phyloP scores from a whole-genome alignment of 176 grass and related monocot genomes.

The Paspalum vaginatum region DNA sequence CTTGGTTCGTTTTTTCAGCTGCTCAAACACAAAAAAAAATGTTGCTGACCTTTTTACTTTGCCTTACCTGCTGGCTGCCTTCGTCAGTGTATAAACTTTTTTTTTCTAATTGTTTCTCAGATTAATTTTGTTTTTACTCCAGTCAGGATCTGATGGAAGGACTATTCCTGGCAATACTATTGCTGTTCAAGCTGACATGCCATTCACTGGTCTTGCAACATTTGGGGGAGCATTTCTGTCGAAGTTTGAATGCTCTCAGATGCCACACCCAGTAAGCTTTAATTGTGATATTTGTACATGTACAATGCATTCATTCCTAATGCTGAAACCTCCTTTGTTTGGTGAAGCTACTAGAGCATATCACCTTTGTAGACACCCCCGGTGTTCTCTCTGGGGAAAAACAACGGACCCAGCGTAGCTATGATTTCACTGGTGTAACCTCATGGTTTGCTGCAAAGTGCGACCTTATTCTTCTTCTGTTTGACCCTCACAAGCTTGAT shows the following conservation, averaged over 20 bases:
- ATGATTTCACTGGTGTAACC: constrained; percentile 87
- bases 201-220: constrained; percentile 80
- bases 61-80: not conserved
- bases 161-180: constrained; percentile 93
- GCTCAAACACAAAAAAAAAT: not conserved
- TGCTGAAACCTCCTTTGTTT: constrained; percentile 33
- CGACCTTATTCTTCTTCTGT: constrained; percentile 89
- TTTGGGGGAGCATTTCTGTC: constrained; percentile 92
- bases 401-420: constrained; percentile 84
- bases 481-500: constrained; percentile 92
- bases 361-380: constrained; percentile 90
- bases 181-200: constrained; percentile 94
- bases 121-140: not conserved
- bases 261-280: constrained; percentile 81
- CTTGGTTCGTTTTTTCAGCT: not conserved
- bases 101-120: not conserved
- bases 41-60: not conserved
- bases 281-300: not conserved
- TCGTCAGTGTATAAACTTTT: not conserved
- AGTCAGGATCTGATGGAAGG: constrained; percentile 88
- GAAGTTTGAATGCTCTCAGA: constrained; percentile 98
- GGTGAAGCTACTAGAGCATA: constrained; percentile 83
- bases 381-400: constrained; percentile 94
- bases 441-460: constrained; percentile 92
- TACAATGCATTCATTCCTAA: not conserved